Conservation (phyloP, 345 rosid genomes). For the Citrus medica region DNA sequence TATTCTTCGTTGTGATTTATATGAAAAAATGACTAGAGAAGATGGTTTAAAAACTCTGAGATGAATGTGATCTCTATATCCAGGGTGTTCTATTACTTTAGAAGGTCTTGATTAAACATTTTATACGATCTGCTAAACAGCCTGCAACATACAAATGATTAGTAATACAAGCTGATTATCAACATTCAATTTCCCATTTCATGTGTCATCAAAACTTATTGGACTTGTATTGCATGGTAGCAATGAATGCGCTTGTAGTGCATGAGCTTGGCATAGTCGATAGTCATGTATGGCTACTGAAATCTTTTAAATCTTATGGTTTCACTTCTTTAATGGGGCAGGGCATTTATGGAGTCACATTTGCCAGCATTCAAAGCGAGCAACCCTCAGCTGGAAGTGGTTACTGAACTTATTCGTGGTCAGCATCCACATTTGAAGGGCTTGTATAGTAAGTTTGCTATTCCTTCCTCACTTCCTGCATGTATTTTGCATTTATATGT, state of each 20-base stretch:
- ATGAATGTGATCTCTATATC: background rate
- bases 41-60: background rate
- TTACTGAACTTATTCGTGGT: slow-evolving; percentile 69
- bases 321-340: slow-evolving; percentile 16
- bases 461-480: background rate
- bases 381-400: slow-evolving; percentile 78
- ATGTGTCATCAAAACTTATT: background rate
- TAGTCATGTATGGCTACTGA: background rate
- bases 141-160: background rate
- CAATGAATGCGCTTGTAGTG: background rate
- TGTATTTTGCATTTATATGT: background rate
- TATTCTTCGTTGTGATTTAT: background rate
- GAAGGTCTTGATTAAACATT: background rate
- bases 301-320: background rate
- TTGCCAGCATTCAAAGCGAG: slow-evolving; percentile 58
- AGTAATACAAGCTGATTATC: background rate
- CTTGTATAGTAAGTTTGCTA: slow-evolving; percentile 56
- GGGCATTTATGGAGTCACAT: slow-evolving; percentile 84
- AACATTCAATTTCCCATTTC: background rate
- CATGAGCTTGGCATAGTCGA: background rate
- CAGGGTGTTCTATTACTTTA: background rate
- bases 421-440: slow-evolving; percentile 86
- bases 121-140: background rate
- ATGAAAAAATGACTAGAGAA: background rate
- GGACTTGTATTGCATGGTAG: background rate